These are phyloP conservation scores for Penicillium pancosmium DNA, from an alignment of 495 filamentous ascomycete species.

Conservation along the genomic window DNA sequence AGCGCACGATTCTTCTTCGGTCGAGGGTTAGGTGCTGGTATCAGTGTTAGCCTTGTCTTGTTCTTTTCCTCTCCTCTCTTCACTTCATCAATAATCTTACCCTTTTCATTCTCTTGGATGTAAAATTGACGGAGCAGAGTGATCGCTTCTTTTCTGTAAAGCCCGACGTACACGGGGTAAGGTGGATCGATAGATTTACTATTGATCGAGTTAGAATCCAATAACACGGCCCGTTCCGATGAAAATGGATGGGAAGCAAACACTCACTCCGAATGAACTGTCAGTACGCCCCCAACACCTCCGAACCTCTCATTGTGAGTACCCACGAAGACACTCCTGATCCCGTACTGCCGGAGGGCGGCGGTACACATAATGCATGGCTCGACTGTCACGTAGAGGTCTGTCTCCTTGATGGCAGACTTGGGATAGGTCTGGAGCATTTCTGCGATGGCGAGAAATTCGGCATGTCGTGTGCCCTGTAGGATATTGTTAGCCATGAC, in stretches of 20 bases:
- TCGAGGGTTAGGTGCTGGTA: slow-evolving; percentile 62
- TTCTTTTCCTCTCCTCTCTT: neutral
- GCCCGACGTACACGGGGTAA: slow-evolving; percentile 77
- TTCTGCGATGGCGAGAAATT: slow-evolving; percentile 79
- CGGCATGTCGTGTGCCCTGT: slow-evolving; percentile 90
- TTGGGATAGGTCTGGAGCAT: slow-evolving; percentile 60
- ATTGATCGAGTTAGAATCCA: slow-evolving; percentile 13
- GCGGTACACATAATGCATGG: slow-evolving; percentile 98
- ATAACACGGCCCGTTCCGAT: no score
- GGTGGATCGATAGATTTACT: slow-evolving; percentile 61
- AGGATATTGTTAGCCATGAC: slow-evolving; percentile 1
- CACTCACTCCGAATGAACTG: slow-evolving; percentile 73
- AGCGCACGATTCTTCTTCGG: slow-evolving; percentile 55
- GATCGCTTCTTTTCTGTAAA: slow-evolving; percentile 86
- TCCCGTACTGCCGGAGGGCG: slow-evolving; percentile 79
- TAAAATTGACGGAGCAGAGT: slow-evolving; percentile 91
- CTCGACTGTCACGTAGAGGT: slow-evolving; percentile 95
- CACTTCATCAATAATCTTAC: slow-evolving; percentile 39
- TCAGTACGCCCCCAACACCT: slow-evolving; percentile 88
- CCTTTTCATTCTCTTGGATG: slow-evolving; percentile 92
- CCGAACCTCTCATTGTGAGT: slow-evolving; percentile 95
- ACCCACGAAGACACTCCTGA: slow-evolving; percentile 89
- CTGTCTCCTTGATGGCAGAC: slow-evolving; percentile 66
- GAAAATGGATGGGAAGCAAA: neutral
- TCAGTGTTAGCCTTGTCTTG: slow-evolving; percentile 7